These are phyloP conservation scores for Trichophyton simii DNA, from an alignment of 2,329 filamentous ascomycete genomes.

Conservation along the genomic window DNA sequence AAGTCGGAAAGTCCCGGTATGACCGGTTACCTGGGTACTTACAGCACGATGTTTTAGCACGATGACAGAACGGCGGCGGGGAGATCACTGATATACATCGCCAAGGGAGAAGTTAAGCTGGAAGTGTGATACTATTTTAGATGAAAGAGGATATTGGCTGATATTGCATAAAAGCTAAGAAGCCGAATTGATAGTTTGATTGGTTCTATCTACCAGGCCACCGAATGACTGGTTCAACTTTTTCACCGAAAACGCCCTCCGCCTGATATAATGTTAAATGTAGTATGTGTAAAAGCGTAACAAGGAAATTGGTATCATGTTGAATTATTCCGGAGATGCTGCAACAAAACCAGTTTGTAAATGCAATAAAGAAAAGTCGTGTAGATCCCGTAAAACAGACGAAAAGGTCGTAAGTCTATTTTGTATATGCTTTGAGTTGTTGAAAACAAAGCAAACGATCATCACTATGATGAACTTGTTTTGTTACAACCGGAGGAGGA, in stretches of 20 bases:
- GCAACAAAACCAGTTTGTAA: slow-evolving; percentile 4
- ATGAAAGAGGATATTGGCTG: not conserved
- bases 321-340: slow-evolving; percentile 34
- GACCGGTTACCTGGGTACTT: no score
- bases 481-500: slow-evolving; percentile 12
- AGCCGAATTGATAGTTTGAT: not conserved
- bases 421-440: slow-evolving; percentile 36
- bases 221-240: slow-evolving; percentile 19
- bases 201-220: slow-evolving; percentile 9
- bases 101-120: no score
- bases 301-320: slow-evolving; percentile 36
- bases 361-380: slow-evolving; percentile 14
- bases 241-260: slow-evolving; percentile 32
- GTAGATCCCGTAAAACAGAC: slow-evolving; percentile 9
- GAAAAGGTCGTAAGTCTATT: slow-evolving; percentile 17
- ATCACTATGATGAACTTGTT: slow-evolving; percentile 28
- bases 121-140: not conserved
- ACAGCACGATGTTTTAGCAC: no score
- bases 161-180: slow-evolving; percentile 5
- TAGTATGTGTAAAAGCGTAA: not conserved
- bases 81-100: no score
- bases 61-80: no score
- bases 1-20: no score
- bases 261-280: slow-evolving; percentile 3
- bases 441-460: slow-evolving; percentile 38